A percentile compares a stretch with the other conserved stretches of the same genome.
Evolutionary conservation across 306 rosid species (phyloP).

Genomic region (Argentina anserina): DNA sequence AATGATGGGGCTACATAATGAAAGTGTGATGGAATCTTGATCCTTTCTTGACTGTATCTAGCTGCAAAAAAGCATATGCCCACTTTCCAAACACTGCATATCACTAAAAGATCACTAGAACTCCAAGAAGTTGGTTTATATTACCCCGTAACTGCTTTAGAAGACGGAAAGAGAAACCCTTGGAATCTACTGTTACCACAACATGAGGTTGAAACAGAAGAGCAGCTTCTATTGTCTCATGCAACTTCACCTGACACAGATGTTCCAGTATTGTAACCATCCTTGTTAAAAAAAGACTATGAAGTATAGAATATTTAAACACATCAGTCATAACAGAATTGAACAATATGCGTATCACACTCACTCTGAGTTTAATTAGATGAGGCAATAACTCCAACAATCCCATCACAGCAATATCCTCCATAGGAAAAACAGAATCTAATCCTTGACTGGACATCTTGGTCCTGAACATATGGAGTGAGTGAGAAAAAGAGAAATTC

Average conservation of each 20-base stretch:
- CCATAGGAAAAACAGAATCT: constrained; percentile 65
- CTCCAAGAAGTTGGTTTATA: constrained; percentile 26
- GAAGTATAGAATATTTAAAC: background rate
- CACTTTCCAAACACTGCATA: constrained; percentile 34
- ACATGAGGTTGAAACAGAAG: constrained; percentile 73
- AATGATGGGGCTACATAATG: constrained; percentile 93
- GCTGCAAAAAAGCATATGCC: constrained; percentile 68
- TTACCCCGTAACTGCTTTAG: constrained; percentile 80
- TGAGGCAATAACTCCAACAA: constrained; percentile 86
- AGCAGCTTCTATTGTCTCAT: constrained; percentile 73
- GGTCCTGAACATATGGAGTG: constrained; percentile 42
- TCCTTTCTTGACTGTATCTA: constrained; percentile 40
- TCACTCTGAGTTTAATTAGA: constrained; percentile 63
- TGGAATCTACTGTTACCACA: constrained; percentile 72
- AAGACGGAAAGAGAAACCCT: constrained; percentile 88
- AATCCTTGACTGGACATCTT: constrained; percentile 74
- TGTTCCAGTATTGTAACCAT: constrained; percentile 6
- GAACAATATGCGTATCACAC: constrained; percentile 21
- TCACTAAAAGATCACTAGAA: constrained; percentile 24
- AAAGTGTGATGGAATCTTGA: constrained; percentile 57
- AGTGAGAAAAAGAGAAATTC: background rate
- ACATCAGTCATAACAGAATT: background rate
- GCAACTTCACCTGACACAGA: constrained; percentile 57
- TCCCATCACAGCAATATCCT: constrained; percentile 90
- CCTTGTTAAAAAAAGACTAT: background rate